A percentile compares a stretch with the other conserved stretches of the same genome.
These are phyloP conservation scores for Harringtonia aguacate DNA, from an alignment of 2,329 filamentous ascomycete species.

Conservation along the genomic window DNA sequence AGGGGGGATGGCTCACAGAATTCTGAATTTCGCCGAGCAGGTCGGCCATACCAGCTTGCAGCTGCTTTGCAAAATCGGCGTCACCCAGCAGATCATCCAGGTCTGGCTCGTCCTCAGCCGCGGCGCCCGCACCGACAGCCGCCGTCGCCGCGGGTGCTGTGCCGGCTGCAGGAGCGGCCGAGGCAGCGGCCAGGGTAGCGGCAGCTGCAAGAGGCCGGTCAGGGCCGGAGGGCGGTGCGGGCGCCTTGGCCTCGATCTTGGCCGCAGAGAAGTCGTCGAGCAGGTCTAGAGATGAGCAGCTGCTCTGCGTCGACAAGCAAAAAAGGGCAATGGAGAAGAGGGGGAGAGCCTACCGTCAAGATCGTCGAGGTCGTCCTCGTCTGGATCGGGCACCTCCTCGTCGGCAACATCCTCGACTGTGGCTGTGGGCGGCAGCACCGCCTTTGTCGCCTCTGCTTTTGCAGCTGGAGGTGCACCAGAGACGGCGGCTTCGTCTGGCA, in stretches of 20 bases:
- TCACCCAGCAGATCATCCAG: slow-evolving; percentile 44
- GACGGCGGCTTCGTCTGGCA: too few species aligned
- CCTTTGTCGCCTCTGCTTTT: too few species aligned
- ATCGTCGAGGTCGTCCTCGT: slow-evolving; percentile 87
- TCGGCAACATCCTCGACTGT: slow-evolving; percentile 16
- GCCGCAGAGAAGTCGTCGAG: slow-evolving; percentile 78
- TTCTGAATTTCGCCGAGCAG: slow-evolving; percentile 62
- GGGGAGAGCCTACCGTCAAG: slow-evolving; percentile 57
- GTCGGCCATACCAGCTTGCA: slow-evolving; percentile 85
- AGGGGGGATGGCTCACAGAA: slow-evolving; percentile 31
- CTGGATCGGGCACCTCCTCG: slow-evolving; percentile 69
- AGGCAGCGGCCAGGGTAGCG: neutral
- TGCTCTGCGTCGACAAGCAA: too few species aligned
- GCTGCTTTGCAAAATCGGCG: slow-evolving; percentile 70
- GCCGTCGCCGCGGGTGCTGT: neutral
- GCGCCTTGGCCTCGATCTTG: slow-evolving; percentile 40
- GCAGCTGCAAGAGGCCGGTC: slow-evolving; percentile 1
- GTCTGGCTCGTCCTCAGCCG: slow-evolving; percentile 11
- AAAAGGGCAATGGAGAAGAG: slow-evolving; percentile 1
- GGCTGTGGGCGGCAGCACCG: too few species aligned
- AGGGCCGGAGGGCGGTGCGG: slow-evolving; percentile 14
- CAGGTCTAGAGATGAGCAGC: slow-evolving; percentile 49
- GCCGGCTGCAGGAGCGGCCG: slow-evolving; percentile 7
- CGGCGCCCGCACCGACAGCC: slow-evolving; percentile 10
- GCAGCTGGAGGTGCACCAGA: too few species aligned